Percentiles rank a stretch among this genome's conserved stretches.
Evolutionary conservation across 2,329 filamentous ascomycete genomes (phyloP).

Genomic region (Fusarium torulosum): DNA sequence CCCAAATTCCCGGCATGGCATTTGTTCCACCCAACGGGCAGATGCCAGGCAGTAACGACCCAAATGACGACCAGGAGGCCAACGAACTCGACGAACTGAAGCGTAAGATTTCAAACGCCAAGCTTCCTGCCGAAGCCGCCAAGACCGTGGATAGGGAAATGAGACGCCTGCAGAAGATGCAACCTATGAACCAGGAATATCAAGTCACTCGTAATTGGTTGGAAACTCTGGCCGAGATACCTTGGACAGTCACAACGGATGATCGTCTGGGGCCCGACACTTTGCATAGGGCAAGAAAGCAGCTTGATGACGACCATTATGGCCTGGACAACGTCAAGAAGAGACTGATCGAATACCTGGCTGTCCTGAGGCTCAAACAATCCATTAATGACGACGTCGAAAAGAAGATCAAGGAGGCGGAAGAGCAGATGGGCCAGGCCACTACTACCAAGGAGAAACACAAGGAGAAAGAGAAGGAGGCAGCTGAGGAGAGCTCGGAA

Average conservation of each 20-base stretch:
- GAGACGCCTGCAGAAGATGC: constrained; percentile 92
- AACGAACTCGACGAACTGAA: constrained; percentile 93
- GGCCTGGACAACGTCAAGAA: constrained; percentile 98
- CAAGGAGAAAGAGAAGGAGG: constrained; percentile 36
- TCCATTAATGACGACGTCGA: constrained; percentile 87
- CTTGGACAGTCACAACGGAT: constrained; percentile 87
- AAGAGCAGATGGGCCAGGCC: constrained; percentile 66
- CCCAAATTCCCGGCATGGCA: constrained; percentile 57
- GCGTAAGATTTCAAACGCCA: constrained; percentile 85
- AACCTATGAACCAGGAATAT: constrained; percentile 94
- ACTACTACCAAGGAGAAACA: constrained; percentile 30
- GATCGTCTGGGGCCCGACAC: constrained; percentile 88
- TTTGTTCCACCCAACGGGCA: constrained; percentile 53
- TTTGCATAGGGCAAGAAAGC: constrained; percentile 81
- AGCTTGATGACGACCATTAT: constrained; percentile 96
- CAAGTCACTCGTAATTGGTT: constrained; percentile 93
- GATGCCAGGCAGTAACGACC: constrained; percentile 60
- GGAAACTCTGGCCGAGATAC: constrained; percentile 93
- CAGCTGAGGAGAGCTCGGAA: constrained; percentile 36
- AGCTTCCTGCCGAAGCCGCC: constrained; percentile 83
- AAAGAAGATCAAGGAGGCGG: constrained; percentile 77
- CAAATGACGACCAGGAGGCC: constrained; percentile 80
- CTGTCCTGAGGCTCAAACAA: constrained; percentile 95
- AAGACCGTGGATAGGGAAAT: constrained; percentile 94
- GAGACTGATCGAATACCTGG: constrained; percentile 92